Conservation (phyloP, 768 basidiomycete species). For the Calocybe indica region DNA sequence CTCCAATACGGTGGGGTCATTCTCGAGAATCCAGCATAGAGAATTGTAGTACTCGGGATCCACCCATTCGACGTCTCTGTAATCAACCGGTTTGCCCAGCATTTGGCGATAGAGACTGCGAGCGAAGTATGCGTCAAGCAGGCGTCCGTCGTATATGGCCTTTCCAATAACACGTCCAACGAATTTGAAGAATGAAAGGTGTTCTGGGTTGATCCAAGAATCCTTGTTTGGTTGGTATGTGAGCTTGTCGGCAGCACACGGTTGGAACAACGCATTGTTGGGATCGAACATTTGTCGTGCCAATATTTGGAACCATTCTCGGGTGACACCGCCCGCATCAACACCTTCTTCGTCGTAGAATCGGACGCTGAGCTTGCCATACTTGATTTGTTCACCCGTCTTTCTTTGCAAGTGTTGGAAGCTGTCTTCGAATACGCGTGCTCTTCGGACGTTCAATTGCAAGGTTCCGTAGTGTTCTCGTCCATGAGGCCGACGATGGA, state of each 20-base stretch:
- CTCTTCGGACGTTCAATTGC: slow-evolving; percentile 84
- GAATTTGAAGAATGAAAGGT: slow-evolving; percentile 97
- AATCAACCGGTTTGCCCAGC: slow-evolving; percentile 90
- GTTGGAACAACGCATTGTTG: slow-evolving; percentile 96
- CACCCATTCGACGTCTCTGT: slow-evolving; percentile 94
- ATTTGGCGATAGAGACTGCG: slow-evolving; percentile 95
- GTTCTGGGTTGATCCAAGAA: slow-evolving; percentile 92
- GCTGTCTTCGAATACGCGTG: slow-evolving; percentile 95
- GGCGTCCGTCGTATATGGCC: slow-evolving; percentile 92
- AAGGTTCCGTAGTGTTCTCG: slow-evolving; percentile 81
- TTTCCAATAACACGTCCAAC: slow-evolving; percentile 97
- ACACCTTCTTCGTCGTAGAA: slow-evolving; percentile 98
- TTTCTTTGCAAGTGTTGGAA: slow-evolving; percentile 88
- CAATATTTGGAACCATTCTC: slow-evolving; percentile 98
- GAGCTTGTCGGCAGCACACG: slow-evolving; percentile 89
- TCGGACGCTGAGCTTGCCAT: slow-evolving; percentile 93
- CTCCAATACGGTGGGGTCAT: slow-evolving; percentile 82
- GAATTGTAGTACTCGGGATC: slow-evolving; percentile 99
- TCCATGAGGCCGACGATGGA: slow-evolving; percentile 74
- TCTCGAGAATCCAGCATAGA: slow-evolving; percentile 96
- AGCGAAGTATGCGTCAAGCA: slow-evolving; percentile 97
- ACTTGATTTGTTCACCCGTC: slow-evolving; percentile 93
- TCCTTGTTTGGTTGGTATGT: slow-evolving; percentile 97
- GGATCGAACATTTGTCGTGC: slow-evolving; percentile 99
- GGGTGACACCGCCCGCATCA: slow-evolving; percentile 95